Evolutionary conservation across 148 eudicot genomes (phyloP), one percentile per base, ranked within the genome.

Genomic region (Heliamphora exappendiculata): DNA sequence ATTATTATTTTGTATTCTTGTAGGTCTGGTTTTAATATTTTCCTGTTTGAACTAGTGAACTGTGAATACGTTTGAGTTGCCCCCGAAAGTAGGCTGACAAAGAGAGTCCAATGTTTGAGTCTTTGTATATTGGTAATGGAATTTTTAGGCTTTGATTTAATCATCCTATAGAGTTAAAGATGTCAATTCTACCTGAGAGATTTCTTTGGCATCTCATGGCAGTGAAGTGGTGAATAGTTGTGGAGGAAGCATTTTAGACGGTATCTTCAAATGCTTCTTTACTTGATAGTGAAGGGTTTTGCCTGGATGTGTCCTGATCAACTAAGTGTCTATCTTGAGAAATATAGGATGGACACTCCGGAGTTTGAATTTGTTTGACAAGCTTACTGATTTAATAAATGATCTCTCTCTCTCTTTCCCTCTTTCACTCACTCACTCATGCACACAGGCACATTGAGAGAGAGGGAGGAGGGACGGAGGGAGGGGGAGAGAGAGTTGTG

Each of bases 301-400:
- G 50, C 51, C 19, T 50, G 7, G 20, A 51, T 33, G 29, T 28
- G 37, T 60, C 19, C 29, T 29, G 66, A 60, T 14, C 17, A 13
- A 31, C 34, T 24, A 54, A 57, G 22, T 63, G 42, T 34, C 67
- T 3, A 16, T 62, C 67, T 34, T 63, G 33, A 42, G 7, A 45
- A 20, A 66, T 66, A 41, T 66, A 37, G 24, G 42, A n/a, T 22
- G 49, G 47, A 66, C 22, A 39, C 49, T 20, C 28, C 5, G 11
- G 64, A 53, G 63, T 34, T 54, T 54, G 12, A n/a, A 7, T n/a
- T 28, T 39, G 44, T 72, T 72, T 72, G 64, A 72, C 54, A 66
- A 3, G 26, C 8, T 17, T 20, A 39, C 4, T 34, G 24, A 37
- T 39, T 66, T 37, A 10, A 36, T 37, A 0, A 17, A 22, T n/a